A percentile compares a stretch with the other conserved stretches of the same genome.
Conservation (phyloP, 495 filamentous ascomycete species). For the Podospora pseudocomata region DNA sequence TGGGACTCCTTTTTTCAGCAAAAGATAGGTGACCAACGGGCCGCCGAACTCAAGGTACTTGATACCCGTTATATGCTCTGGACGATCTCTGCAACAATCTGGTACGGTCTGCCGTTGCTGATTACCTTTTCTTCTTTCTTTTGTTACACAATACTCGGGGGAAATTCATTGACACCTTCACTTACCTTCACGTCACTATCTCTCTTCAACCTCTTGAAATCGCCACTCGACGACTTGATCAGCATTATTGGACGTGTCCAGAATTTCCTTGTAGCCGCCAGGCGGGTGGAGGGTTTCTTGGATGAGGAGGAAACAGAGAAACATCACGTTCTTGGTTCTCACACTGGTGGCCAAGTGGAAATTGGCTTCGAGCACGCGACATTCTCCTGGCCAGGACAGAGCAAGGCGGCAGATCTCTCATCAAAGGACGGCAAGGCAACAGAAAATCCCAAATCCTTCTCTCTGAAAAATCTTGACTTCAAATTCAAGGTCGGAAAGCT, state of each 20-base stretch:
- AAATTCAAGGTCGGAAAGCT: constrained; percentile 13
- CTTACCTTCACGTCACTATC: constrained; percentile 7
- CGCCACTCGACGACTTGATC: constrained; percentile 11
- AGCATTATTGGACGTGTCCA: constrained; percentile 9
- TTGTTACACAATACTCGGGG: constrained; percentile 2
- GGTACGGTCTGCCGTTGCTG: constrained; percentile 6
- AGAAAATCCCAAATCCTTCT: not conserved
- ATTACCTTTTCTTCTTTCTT: constrained; percentile 12
- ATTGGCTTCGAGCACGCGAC: constrained; percentile 3
- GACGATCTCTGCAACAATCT: constrained; percentile 11
- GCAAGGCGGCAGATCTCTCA: not conserved
- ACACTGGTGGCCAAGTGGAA: not conserved
- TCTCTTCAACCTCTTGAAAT: constrained; percentile 13
- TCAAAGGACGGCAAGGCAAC: not conserved
- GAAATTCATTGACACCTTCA: constrained; percentile 11
- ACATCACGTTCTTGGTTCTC: not conserved
- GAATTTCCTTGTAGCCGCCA: constrained; percentile 4
- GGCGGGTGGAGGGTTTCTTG: constrained; percentile 8
- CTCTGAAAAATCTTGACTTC: constrained; percentile 11
- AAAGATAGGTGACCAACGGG: constrained; percentile 6
- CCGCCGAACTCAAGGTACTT: not conserved
- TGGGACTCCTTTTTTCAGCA: constrained; percentile 9
- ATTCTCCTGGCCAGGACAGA: constrained; percentile 7
- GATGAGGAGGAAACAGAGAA: constrained; percentile 5
- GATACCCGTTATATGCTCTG: constrained; percentile 9